Evolutionary conservation across 345 rosid genomes (phyloP), one percentile per base, ranked within the genome.

Genomic region (Citrus medica): DNA sequence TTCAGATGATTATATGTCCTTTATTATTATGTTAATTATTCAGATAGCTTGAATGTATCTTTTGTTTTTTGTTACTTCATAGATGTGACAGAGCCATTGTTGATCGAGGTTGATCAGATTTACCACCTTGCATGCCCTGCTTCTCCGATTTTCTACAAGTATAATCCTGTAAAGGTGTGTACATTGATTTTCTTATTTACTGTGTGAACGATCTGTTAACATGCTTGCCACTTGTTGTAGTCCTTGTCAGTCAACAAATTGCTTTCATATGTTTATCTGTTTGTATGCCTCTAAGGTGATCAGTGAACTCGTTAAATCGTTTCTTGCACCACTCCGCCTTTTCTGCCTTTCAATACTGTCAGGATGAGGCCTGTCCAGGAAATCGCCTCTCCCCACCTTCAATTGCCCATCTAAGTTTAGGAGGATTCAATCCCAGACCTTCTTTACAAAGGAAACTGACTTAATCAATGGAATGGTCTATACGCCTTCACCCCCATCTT

Each of bases 121-220:
- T 93, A 95, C 89, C 99, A 95, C 84, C 98, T 95, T 61, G 99
- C 99, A 62, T 95, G 99, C 79, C 99, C 98, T 63, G 99, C 99
- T 81, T 93, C 98, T 82, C 98, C 98, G 48, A 95, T 95, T 58
- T 95, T 95, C 81, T 95, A 95, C 75, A 93, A 95, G 84, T 87
- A 95, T 83, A 93, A 92, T 82, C 98, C 99, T n/a, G 98, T 95
- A 35, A 95, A 95, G 98, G 97, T 95, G 76, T 69, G 91, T 84
- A 13, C 10, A 22, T 71, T 30, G 51, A 67, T 81, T 56, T 9
- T 25, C 33, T 62, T 76, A 55, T 37, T 37, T 67, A 17, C 30
- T 55, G 19, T 76, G 10, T 19, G 58, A 24, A 8, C 51, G 35
- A 51, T 55, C 48, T 51, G 67, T 30, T 51, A 48, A 21, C 42